Evolutionary conservation across 306 rosid genomes (phyloP), one percentile per base, ranked within the genome.

Genomic region (Prunus armeniaca): DNA sequence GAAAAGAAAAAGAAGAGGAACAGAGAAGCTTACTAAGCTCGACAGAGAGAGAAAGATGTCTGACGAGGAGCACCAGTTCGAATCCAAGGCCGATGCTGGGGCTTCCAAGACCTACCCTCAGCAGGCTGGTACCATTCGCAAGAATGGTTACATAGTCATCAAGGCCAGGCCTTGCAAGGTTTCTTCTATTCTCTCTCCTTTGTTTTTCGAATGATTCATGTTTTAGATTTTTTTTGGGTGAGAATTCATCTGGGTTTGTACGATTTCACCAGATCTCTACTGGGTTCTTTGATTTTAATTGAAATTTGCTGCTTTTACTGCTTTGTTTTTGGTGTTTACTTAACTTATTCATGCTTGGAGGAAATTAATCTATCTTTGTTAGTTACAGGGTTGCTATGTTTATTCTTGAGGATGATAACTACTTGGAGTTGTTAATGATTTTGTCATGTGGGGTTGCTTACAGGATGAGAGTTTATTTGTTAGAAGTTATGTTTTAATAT

Each of bases 151-250:
- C 77, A 83, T 90, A 81, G 91, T 90, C 77, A 88, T 90, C 74
- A 88, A 90, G 78, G 63, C 51, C 84, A 80, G 96, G 72, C 88
- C 96, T 34, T 88, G 93, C 93, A 88, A 90, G 96, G 96, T 84
- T 6, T 27, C 49, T 19, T 12, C 5, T 15, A 9, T 47, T 67
- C 25, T 34, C 19, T 24, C 12, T 10, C 17, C 20, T 5, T 8
- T 2, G 20, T 18, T 46, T 34, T 4, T 20, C 45, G 25, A 27
- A 5, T 57, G 46, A 9, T 72, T 6, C 17, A 9, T 34, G 22
- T 32, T 46, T 46, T 38, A 30, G 0, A 1, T 2, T 19, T 0
- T 0, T 73, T 65, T 24, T 3, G 1, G 43, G 11, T 34, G 69
- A 28, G 27, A 56, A 4, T 24, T 25, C 25, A 51, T 67, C 51